phyloP scores from a whole-genome alignment of 2,329 filamentous ascomycete species.

The Arthroderma sp. region DNA sequence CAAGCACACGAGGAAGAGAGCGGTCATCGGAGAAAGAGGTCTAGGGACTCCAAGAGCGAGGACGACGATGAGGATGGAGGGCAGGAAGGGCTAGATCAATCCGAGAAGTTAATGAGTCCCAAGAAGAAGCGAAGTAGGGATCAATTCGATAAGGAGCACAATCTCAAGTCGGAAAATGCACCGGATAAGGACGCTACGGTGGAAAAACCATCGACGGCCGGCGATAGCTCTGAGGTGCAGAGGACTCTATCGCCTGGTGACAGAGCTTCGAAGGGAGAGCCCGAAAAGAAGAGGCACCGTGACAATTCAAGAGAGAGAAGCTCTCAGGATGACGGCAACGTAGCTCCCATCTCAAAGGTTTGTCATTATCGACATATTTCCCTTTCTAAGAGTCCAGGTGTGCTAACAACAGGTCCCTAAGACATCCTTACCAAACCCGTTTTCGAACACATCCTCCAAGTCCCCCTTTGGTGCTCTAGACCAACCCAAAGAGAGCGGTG shows the following conservation, averaged over 20 bases:
- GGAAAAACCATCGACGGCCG: neutral
- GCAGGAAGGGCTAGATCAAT: slow-evolving; percentile 1
- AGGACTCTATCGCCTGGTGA: slow-evolving; percentile 2
- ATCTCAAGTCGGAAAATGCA: slow-evolving; percentile 12
- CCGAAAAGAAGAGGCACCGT: slow-evolving; percentile 32
- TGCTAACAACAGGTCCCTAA: slow-evolving; percentile 7
- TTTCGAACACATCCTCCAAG: slow-evolving; percentile 30
- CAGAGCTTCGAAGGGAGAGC: slow-evolving; percentile 19
- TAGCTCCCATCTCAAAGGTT: slow-evolving; percentile 1
- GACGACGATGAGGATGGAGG: slow-evolving; percentile 6
- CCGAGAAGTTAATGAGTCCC: slow-evolving; percentile 19
- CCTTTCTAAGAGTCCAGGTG: neutral
- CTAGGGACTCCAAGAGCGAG: slow-evolving; percentile 17
- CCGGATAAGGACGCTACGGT: slow-evolving; percentile 9
- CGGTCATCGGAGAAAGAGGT: slow-evolving; percentile 22
- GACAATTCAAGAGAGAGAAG: slow-evolving; percentile 28
- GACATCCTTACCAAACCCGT: slow-evolving; percentile 25
- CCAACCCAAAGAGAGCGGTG: slow-evolving; percentile 14
- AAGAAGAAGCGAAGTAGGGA: slow-evolving; percentile 34
- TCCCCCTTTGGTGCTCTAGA: slow-evolving; percentile 31
- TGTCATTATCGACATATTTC: neutral
- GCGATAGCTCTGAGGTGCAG: slow-evolving; percentile 3
- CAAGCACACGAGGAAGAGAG: slow-evolving; percentile 12
- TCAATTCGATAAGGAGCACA: slow-evolving; percentile 25
- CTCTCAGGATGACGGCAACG: slow-evolving; percentile 10